These are phyloP conservation scores for Euclidium syriacum DNA, from an alignment of 345 rosid genomes.

Conservation along the genomic window DNA sequence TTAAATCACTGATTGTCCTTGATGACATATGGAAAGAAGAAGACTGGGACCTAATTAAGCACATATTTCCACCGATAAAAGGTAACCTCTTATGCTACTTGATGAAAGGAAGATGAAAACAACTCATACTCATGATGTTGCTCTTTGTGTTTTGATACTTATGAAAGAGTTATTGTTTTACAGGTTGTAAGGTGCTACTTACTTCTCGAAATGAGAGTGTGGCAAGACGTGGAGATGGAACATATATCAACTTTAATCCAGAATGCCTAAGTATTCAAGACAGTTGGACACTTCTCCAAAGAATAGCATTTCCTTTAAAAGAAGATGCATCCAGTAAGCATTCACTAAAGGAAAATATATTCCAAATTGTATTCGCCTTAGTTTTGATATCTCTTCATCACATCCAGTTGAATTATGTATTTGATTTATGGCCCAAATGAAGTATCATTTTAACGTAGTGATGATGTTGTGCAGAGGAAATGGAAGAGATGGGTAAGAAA, in stretches of 20 bases:
- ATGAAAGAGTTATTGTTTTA: neutral
- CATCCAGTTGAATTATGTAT: neutral
- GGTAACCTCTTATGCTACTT: neutral
- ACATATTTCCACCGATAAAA: constrained; percentile 13
- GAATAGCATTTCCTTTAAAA: constrained; percentile 19
- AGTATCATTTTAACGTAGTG: neutral
- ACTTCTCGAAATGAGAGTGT: constrained; percentile 31
- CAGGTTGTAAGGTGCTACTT: constrained; percentile 29
- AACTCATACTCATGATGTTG: too few species aligned
- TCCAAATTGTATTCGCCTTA: neutral
- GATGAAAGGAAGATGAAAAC: neutral
- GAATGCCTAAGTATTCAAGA: neutral
- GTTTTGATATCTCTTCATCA: neutral
- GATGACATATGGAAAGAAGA: constrained; percentile 36
- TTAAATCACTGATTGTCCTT: constrained; percentile 35
- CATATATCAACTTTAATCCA: neutral
- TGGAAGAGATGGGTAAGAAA: neutral
- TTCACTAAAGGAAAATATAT: neutral
- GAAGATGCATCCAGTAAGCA: constrained; percentile 6
- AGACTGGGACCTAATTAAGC: constrained; percentile 27
- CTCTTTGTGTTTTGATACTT: neutral
- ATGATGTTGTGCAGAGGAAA: neutral
- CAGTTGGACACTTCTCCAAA: constrained; percentile 36
- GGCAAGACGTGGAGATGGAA: neutral
- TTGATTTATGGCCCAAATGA: too few species aligned